Evolutionary conservation across 257 asterid genomes (phyloP), one percentile per base, ranked within the genome.

Genomic region (Solanum lycopersicoides): DNA sequence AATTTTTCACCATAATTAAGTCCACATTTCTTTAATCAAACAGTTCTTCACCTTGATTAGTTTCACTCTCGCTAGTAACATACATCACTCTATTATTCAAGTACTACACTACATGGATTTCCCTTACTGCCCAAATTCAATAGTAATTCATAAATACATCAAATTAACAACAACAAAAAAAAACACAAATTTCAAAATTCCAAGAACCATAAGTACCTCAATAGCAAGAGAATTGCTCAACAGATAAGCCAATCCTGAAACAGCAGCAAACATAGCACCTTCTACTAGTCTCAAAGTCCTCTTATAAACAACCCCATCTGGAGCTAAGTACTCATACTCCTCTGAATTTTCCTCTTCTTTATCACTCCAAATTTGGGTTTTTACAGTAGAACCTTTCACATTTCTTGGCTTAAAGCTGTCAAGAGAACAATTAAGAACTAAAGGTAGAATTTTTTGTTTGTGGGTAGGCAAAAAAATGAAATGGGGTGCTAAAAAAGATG

Each of bases 221-320:
- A 96, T 91, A 79, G 98, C 96, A 44, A 97, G 97, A 84, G 99
- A 97, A 87, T 92, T 97, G 85, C 99, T 96, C 94, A 97, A 93
- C 8, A 96, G 94, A 95, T 95, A 96, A 77, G 98, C 95, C 88
- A 97, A 86, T 6, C 97, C 99, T 68, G 99, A 95, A 88, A 96
- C 95, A 86, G 98, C 99, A 86, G 99, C 97, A 86, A 97, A 95
- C 99, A 97, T 96, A n/a, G 99, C 95, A 90, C 98, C 93, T 88
- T 97, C 99, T 88, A 97, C 99, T 87, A 96, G 89, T 90, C 99
- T 87, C 32, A 97, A 87, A 21, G 99, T 97, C 89, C 92, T 96
- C 92, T 92, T 95, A 90, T 94, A 95, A 89, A 97, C 98, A 90
- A 92, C 93, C 12, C 99, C 98, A 87, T 95, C 99, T 83, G 92